Evolutionary conservation across 371 early-diverging fungal species (phyloP), one percentile per base, ranked within the genome.

Genomic region (Homolaphlyctis polyrhiza): DNA sequence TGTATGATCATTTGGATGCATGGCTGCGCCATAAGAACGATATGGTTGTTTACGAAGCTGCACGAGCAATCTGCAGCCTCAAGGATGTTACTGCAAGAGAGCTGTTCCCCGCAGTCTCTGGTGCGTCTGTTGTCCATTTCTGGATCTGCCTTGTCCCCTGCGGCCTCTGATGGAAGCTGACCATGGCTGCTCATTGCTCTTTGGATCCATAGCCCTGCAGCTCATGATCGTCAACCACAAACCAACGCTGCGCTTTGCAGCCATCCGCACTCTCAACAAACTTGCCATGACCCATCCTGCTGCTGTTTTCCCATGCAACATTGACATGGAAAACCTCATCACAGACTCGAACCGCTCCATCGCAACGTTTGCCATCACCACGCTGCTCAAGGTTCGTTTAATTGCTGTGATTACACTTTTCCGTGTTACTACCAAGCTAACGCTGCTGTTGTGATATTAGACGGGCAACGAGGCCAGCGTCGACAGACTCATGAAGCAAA

Each of bases 311-410:
- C 91, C 91, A 2, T 96, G 96, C 82, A 98, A 97, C 72, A 72
- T 96, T 65, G 97, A 97, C 77, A 95, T 98, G 87, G 99, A 98
- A 74, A 90, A 89, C 67, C 79, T 97, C 64, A 94, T 98, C 67
- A 92, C 94, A 16, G 98, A 97, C 76, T 79, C 87, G 58, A 97
- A 97, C 84, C 89, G 98, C 66, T 92, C 94, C 64, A 91, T 98
- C 62, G 96, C 99, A 28, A 97, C 98, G 0, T 95, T 97, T 78
- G 99, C 99, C 33, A 97, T 98, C 76, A 97, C 98, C 1, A 97
- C 98, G 13, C 75, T 98, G 62, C 81, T 98, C 33, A 97, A 98
- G 78, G 84, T 78, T 48, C 28, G 59, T n/a, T 23, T 23, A 45
- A 18, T 45, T 18, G n/a, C n/a, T n/a, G n/a, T n/a, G n/a, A n/a